These are phyloP conservation scores for Aspergillus pseudoglaucus DNA, from an alignment of 2,329 filamentous ascomycete species.

Conservation along the genomic window DNA sequence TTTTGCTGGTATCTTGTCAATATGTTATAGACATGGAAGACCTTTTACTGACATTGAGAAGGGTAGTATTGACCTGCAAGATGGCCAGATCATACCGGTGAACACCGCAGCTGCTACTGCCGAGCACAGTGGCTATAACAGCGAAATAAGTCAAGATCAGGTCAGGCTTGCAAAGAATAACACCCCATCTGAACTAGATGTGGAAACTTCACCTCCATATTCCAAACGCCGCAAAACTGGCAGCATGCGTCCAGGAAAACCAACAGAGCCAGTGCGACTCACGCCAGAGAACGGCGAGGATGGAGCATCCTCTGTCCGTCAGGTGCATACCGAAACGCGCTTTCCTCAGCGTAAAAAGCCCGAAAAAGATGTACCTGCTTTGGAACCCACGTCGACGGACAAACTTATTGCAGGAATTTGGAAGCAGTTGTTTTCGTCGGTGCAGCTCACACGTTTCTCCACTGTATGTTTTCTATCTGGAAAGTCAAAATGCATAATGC, in stretches of 20 bases:
- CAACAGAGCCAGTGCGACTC: neutral
- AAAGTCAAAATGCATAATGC: neutral
- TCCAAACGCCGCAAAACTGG: conserved; percentile 25
- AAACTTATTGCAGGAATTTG: conserved; percentile 47
- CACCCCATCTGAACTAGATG: neutral
- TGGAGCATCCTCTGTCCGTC: conserved; percentile 10
- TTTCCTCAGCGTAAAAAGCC: conserved; percentile 19
- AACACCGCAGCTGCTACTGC: neutral
- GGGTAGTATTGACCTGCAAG: conserved; percentile 10
- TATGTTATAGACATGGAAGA: neutral
- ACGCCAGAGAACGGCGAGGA: neutral
- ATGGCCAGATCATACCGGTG: conserved; percentile 3
- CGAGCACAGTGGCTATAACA: neutral
- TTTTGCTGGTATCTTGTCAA: neutral
- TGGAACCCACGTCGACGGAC: conserved; percentile 43
- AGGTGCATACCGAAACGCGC: conserved; percentile 19
- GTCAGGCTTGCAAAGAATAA: neutral
- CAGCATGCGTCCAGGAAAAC: conserved; percentile 20
- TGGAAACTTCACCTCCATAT: conserved; percentile 1
- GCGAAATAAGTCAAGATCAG: neutral
- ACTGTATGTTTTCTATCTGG: conserved; percentile 8
- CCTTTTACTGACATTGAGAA: neutral
- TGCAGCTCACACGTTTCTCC: conserved; percentile 10
- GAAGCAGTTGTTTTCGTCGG: conserved; percentile 39
- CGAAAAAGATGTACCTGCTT: conserved; percentile 27